Evolutionary conservation across 2,329 filamentous ascomycete genomes (phyloP), one percentile per base, ranked within the genome.

Genomic region (Diplodia mutila): DNA sequence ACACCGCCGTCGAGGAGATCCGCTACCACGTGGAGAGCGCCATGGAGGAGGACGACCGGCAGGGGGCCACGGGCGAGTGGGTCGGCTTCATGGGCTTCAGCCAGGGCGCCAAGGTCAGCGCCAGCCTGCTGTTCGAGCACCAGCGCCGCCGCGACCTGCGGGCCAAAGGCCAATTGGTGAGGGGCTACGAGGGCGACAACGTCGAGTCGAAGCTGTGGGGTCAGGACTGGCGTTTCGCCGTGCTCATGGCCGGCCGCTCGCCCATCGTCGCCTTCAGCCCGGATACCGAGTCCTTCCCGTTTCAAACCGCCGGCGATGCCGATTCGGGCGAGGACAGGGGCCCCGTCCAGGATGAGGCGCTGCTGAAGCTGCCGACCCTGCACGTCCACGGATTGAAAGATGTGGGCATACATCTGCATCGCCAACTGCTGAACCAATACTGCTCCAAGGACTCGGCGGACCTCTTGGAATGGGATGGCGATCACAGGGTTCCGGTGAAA

Each of bases 401-500:
- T 76, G 81, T 84, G 0, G 88, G 87, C 0, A 73, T 93, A 27
- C 79, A 85, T 68, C 77, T 86, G 53, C 90, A 91, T 74, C 78
- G 84, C 66, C 80, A 83, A 74, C 73, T 90, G 71, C 73, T 87
- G 61, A 76, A 85, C 9, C 77, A 85, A 63, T 93, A 89, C 75
- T 91, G 88, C 74, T 82, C 86, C 61, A 74, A 80, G 11, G 83
- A 81, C 0, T 86, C 80, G 2, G 80, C 85, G 6, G 83, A 78
- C 48, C 69, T 93, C 54, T 76, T 94, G 1, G 89, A 93, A 76
- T 94, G 91, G 91, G 85, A 91, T 67, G 91, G 90, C 0, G 84
- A 83, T 1, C 91, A 94, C 75, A 80, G 91, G 6, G 81, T 94
- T 59, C 90, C 91, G 1, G 84, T 94, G 68, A 91, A 90, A 81